Evolutionary conservation across 495 filamentous ascomycete genomes (phyloP).

Genomic region (Clohesyomyces aquaticus): DNA sequence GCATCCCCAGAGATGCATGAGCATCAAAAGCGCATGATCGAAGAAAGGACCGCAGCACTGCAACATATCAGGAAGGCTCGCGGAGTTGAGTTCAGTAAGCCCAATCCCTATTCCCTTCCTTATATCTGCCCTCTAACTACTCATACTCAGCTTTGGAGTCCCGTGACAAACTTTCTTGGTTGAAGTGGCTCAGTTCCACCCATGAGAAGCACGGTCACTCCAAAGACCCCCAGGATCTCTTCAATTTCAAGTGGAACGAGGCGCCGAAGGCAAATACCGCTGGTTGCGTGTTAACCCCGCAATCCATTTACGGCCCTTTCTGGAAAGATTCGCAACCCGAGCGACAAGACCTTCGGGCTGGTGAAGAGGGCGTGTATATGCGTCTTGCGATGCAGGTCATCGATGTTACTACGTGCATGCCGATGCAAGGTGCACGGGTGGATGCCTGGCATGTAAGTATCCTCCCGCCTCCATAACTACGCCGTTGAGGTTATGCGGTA

Average conservation of each 20-base stretch:
- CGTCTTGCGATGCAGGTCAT: slow-evolving; percentile 21
- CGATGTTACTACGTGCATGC: slow-evolving; percentile 13
- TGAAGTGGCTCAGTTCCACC: slow-evolving; percentile 1
- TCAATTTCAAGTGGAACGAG: slow-evolving; percentile 14
- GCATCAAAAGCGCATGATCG: slow-evolving; percentile 1
- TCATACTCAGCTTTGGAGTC: background rate
- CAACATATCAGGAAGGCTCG: slow-evolving; percentile 3
- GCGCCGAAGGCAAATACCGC: background rate
- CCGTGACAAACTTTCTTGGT: background rate
- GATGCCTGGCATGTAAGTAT: slow-evolving; percentile 18
- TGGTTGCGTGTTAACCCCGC: slow-evolving; percentile 14
- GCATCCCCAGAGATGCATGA: slow-evolving; percentile 7
- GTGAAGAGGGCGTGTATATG: slow-evolving; percentile 1
- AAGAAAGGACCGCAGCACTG: background rate
- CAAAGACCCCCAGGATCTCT: slow-evolving; percentile 11
- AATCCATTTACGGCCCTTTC: slow-evolving; percentile 20
- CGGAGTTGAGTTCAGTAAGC: background rate
- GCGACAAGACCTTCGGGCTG: slow-evolving; percentile 6
- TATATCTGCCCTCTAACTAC: background rate
- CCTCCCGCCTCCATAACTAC: too few species aligned
- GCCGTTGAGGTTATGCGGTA: too few species aligned
- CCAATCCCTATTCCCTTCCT: background rate
- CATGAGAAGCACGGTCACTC: slow-evolving; percentile 3
- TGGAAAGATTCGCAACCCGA: slow-evolving; percentile 14
- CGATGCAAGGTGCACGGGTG: slow-evolving; percentile 7